Evolutionary conservation across 257 asterid species (phyloP).

Genomic region (Solanum dulcamara): DNA sequence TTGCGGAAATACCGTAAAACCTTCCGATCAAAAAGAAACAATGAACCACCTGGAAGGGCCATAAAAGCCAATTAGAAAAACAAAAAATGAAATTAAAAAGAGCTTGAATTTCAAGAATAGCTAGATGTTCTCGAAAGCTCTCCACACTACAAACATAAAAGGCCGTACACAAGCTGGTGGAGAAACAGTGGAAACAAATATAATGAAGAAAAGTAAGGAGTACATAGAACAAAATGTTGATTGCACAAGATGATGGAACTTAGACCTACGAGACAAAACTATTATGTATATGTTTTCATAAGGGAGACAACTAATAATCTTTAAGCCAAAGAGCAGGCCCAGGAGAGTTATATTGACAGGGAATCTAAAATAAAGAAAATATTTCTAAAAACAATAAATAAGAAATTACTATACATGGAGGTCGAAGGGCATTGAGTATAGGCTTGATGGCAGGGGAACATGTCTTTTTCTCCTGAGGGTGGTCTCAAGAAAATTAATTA

Average conservation of each 20-base stretch:
- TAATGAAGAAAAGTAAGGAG: not conserved
- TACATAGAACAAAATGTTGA: not conserved
- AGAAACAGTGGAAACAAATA: not conserved
- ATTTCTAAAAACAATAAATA: not conserved
- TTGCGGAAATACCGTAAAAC: conserved; percentile 78
- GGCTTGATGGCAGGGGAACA: not conserved
- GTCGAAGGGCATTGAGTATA: not conserved
- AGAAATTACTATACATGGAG: not conserved
- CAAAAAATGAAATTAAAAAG: not conserved
- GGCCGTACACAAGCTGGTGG: not conserved
- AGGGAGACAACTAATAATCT: not conserved
- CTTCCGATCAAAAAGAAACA: conserved; percentile 90
- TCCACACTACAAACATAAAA: not conserved
- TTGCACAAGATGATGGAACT: not conserved
- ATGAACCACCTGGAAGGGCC: conserved; percentile 63
- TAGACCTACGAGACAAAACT: not conserved
- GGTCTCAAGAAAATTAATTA: not conserved
- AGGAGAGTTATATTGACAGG: not conserved
- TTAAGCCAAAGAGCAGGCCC: not conserved
- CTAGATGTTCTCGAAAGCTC: not conserved
- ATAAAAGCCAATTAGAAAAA: conserved; percentile 2
- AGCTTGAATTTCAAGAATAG: not conserved
- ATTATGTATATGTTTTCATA: not conserved
- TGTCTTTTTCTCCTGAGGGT: not conserved
- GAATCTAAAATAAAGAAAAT: not conserved